Base-by-base conservation (phyloP, 2,329 filamentous ascomycete species). In the Arthrobotrys megalospora region DNA sequence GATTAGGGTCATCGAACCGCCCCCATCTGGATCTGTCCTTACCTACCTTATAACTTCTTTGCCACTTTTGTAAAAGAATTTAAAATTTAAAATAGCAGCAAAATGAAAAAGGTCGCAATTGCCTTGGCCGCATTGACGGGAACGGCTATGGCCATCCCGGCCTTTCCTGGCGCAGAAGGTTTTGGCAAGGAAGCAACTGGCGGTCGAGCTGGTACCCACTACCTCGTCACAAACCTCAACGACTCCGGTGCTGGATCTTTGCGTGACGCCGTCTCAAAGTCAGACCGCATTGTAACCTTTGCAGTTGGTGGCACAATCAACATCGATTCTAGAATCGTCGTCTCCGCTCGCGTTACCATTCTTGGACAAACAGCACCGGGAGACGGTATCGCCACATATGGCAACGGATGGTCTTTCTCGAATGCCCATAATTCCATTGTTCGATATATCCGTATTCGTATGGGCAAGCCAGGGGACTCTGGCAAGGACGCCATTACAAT, bases 401-500 rank as follows among this genome's bases (percentile, higher is more conserved):
- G 87, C n/a, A 87, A 88, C 79, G 87, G 87, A 0, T 85, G 85
- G 84, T 87, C 86, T 1, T 88, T 86, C 79, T 87, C 86, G 3
- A 87, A 87, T 52, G 86, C 87, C 6, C 83, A 88, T 80, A 85
- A 88, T 48, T 84, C 86, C 32, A 88, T 89, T 75, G 85, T 88
- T 36, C 85, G 88, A n/a, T 88, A 89, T 81, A 85, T 89, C 19
- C 85, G 87, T 16, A 86, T 89, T 67, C 86, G 87, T 28, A 88
- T 88, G 87, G 88, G 88, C 38, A 86, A 85, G 60, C 83, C 84
- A 6, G 87, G 87, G 3, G 83, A 83, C n/a, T 85, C 85, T 1
- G 87, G 87, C 6, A 89, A 89, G 80, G 87, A 88, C 75, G 88
- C 85, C 1, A 85, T 88, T 48, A 86, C 85, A 16, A 88, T 89